Conservation (phyloP, 345 rosid genomes). For the Clarkia xantiana region DNA sequence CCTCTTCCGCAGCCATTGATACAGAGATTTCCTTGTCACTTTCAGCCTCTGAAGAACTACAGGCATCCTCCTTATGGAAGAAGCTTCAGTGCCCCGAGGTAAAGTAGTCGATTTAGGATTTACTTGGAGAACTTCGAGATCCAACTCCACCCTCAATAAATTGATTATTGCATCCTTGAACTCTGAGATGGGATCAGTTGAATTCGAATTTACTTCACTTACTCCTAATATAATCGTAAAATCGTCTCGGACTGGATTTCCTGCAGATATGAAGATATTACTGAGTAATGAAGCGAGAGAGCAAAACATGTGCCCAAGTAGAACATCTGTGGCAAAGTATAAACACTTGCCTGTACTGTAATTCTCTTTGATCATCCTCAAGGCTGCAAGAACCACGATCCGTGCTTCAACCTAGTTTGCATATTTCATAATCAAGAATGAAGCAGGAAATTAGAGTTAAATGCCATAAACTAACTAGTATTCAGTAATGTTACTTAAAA, state of each 20-base stretch:
- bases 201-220: slow-evolving; percentile 14
- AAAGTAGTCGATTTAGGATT: slow-evolving; percentile 15
- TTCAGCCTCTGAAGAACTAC: slow-evolving; percentile 38
- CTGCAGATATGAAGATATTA: slow-evolving; percentile 23
- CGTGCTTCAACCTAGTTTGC: slow-evolving; percentile 72
- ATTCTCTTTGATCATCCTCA: slow-evolving; percentile 84
- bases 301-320: too few species aligned
- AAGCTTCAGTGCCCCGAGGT: slow-evolving; percentile 8
- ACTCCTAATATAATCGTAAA: slow-evolving; percentile 54
- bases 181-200: slow-evolving; percentile 16
- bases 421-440: not conserved
- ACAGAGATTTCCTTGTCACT: slow-evolving; percentile 54
- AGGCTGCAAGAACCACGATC: slow-evolving; percentile 78
- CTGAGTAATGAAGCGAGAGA: not conserved
- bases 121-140: slow-evolving; percentile 42
- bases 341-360: slow-evolving; percentile 30
- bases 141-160: slow-evolving; percentile 51
- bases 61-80: slow-evolving; percentile 62
- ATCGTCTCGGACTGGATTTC: slow-evolving; percentile 52
- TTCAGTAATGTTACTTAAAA: too few species aligned
- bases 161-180: slow-evolving; percentile 39
- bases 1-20: slow-evolving; percentile 42
- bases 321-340: not conserved
- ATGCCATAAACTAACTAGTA: too few species aligned
- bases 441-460: not conserved